Evolutionary conservation across 176 grass and related monocot species (phyloP).

Genomic region (Chloris gayana): DNA sequence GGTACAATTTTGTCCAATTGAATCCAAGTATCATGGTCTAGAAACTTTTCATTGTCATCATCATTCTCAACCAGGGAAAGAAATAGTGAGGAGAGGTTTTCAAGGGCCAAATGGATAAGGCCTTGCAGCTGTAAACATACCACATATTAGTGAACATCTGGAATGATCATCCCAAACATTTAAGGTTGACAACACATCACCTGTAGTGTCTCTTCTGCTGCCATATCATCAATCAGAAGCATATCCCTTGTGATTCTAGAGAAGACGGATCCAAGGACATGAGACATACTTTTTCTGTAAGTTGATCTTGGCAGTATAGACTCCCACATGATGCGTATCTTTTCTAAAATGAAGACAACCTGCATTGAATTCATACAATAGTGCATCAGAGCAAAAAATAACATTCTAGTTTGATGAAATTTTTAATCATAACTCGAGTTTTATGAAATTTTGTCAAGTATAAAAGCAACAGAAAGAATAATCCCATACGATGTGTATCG

Average conservation of each 20-base stretch:
- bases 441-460: background rate
- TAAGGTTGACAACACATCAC: slow-evolving; percentile 40
- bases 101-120: slow-evolving; percentile 83
- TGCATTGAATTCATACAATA: slow-evolving; percentile 41
- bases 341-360: slow-evolving; percentile 90
- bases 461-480: background rate
- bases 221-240: slow-evolving; percentile 97
- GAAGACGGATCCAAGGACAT: slow-evolving; percentile 76
- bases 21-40: slow-evolving; percentile 57
- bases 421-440: background rate
- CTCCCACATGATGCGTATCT: slow-evolving; percentile 93
- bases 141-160: slow-evolving; percentile 39
- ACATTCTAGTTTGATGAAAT: background rate
- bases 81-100: slow-evolving; percentile 83
- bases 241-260: slow-evolving; percentile 88
- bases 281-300: slow-evolving; percentile 83
- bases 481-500: background rate
- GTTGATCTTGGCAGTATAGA: slow-evolving; percentile 62
- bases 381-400: slow-evolving; percentile 9
- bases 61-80: slow-evolving; percentile 60
- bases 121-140: slow-evolving; percentile 77
- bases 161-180: slow-evolving; percentile 28
- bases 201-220: slow-evolving; percentile 94
- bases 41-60: slow-evolving; percentile 43
- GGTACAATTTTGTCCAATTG: slow-evolving; percentile 64